Evolutionary conservation across 148 eudicot species (phyloP), one percentile per base, ranked within the genome.

Genomic region (Arctostaphylos glauca): DNA sequence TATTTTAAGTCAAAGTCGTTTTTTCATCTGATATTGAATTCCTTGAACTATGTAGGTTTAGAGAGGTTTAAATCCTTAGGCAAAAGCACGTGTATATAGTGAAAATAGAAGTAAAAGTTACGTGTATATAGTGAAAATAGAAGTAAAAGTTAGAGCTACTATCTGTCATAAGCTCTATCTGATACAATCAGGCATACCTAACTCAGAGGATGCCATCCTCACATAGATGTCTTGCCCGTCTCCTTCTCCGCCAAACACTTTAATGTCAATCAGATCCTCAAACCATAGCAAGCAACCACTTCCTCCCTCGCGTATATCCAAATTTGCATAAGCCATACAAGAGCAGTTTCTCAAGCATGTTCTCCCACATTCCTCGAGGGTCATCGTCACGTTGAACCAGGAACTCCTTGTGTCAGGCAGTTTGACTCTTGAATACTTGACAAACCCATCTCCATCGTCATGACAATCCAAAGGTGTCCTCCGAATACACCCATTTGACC

Each of bases 201-300:
- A 83, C 41, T 86, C 88, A 38, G 88, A 86, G 48, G 82, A 55
- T 50, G 88, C 84, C 82, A 89, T 81, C 62, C 89, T 88, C 62
- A 90, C 79, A 49, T 84, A 87, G 19, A 88, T 14, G 55, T 84
- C 84, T 78, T 84, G 84, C 70, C 88, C 90, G 41, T 47, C 62
- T 16, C 52, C 81, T 50, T 77, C 79, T n/a, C n/a, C n/a, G 54
- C 54, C 52, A 74, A 73, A 21, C 10, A 79, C 85, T 79, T 66
- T 74, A 43, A 87, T 49, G 78, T 90, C 92, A 79, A 86, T 72
- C 47, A 88, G 81, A 52, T 78, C 76, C n/a, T 79, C 78, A 74
- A 70, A 83, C 92, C 92, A 88, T 41, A 90, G 71, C 82, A 90
- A 80, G 79, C 92, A 90, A 5, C 91, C 89, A 81, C 79, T 89